Evolutionary conservation across 768 basidiomycete genomes (phyloP).

Genomic region (Mrakia frigida): DNA sequence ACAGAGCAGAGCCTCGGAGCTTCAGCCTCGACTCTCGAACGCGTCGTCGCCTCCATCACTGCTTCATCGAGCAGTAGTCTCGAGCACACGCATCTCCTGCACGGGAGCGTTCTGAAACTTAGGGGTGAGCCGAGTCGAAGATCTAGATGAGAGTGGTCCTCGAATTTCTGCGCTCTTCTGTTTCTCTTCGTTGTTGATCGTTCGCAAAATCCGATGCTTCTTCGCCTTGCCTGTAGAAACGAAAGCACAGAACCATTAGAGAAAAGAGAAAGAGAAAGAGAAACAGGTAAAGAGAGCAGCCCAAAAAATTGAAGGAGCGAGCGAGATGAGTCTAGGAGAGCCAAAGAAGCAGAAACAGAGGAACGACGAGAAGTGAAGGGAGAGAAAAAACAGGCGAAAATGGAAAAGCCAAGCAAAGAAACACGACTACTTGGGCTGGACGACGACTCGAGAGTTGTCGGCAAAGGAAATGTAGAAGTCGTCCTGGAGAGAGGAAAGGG

Average conservation of each 20-base stretch:
- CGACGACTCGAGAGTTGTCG: conserved; percentile 34
- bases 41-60: too few relatives aligned
- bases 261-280: neutral
- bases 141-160: too few relatives aligned
- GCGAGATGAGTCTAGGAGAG: neutral
- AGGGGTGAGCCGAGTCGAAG: too few relatives aligned
- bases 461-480: conserved; percentile 71
- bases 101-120: too few relatives aligned
- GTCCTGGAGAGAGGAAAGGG: conserved; percentile 46
- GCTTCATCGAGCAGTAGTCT: too few relatives aligned
- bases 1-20: too few relatives aligned
- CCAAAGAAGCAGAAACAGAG: neutral
- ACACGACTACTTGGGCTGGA: conserved; percentile 36
- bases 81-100: too few relatives aligned
- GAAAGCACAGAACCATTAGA: neutral
- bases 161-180: too few relatives aligned
- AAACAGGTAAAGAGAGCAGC: neutral
- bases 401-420: neutral
- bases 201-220: too few relatives aligned
- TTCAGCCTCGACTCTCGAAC: too few relatives aligned
- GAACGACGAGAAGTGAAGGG: neutral
- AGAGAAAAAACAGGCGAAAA: neutral
- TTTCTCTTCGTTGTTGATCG: too few relatives aligned
- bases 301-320: neutral
- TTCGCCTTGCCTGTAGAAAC: neutral